A percentile compares a stretch with the other conserved stretches of the same genome.
These are phyloP conservation scores for Lichtheimia hyalospora DNA, from an alignment of 371 early-diverging fungal species.

Conservation along the genomic window DNA sequence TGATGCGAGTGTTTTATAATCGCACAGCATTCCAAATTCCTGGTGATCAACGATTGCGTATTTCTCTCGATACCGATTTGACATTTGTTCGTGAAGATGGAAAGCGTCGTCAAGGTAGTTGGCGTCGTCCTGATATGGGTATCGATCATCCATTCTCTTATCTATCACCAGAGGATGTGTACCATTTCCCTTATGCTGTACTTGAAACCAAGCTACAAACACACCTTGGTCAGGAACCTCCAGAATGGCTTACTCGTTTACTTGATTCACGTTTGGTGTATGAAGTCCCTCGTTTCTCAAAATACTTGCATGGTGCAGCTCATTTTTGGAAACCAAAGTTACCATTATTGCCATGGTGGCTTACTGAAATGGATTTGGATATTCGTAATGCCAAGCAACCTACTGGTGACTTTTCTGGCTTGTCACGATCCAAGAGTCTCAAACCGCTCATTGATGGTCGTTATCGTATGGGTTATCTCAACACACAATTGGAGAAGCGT, in stretches of 20 bases:
- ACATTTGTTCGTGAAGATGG: conserved; percentile 97
- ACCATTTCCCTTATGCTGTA: conserved; percentile 46
- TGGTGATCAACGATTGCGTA: conserved; percentile 92
- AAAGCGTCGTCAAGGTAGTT: conserved; percentile 72
- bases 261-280: conserved; percentile 89
- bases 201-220: conserved; percentile 91
- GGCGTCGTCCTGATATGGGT: conserved; percentile 91
- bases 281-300: conserved; percentile 98
- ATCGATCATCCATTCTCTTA: conserved; percentile 87
- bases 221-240: conserved; percentile 83
- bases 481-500: conserved; percentile 36
- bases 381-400: conserved; percentile 68
- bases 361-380: conserved; percentile 86
- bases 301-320: conserved; percentile 96
- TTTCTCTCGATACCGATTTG: conserved; percentile 97
- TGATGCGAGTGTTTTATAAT: conserved; percentile 94
- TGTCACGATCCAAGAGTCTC: conserved; percentile 42
- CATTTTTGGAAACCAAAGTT: conserved; percentile 84
- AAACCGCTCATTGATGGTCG: conserved; percentile 45
- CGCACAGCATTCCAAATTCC: conserved; percentile 99
- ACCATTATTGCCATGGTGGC: conserved; percentile 96
- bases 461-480: conserved; percentile 49
- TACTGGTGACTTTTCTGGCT: conserved; percentile 25
- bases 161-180: conserved; percentile 64
- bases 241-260: conserved; percentile 94